phyloP scores from a whole-genome alignment of 1,139 yeast species.

The Hanseniaspora sp. region DNA sequence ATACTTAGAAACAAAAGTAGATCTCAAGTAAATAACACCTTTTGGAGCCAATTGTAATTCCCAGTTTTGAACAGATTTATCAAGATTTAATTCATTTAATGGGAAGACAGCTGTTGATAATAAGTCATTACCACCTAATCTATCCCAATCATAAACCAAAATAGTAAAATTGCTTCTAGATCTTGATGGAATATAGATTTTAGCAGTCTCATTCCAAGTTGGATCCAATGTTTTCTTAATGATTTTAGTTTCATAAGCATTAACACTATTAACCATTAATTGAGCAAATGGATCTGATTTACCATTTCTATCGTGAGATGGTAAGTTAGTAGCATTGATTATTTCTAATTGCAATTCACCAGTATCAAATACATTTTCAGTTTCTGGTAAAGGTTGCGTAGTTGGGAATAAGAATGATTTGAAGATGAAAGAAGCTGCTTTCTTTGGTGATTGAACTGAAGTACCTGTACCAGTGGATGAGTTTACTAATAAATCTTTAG shows the following conservation, averaged over 20 bases:
- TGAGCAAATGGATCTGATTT: slow-evolving; percentile 60
- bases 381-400: slow-evolving; percentile 40
- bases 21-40: slow-evolving; percentile 46
- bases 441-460: slow-evolving; percentile 1
- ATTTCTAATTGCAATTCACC: slow-evolving; percentile 50
- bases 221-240: slow-evolving; percentile 60
- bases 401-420: slow-evolving; percentile 35
- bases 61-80: slow-evolving; percentile 31
- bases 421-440: slow-evolving; percentile 1
- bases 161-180: slow-evolving; percentile 41
- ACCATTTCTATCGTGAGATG: slow-evolving; percentile 58
- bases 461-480: slow-evolving; percentile 23
- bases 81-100: slow-evolving; percentile 27
- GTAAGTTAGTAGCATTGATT: slow-evolving; percentile 42
- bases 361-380: slow-evolving; percentile 57
- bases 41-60: slow-evolving; percentile 46
- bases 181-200: slow-evolving; percentile 54
- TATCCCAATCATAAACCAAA: slow-evolving; percentile 64
- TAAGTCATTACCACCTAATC: slow-evolving; percentile 54
- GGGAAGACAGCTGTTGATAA: slow-evolving; percentile 47
- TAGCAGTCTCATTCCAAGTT: slow-evolving; percentile 52
- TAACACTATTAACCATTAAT: slow-evolving; percentile 43
- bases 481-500: slow-evolving; percentile 42
- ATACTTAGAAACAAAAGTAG: slow-evolving; percentile 54
- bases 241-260: slow-evolving; percentile 46